These are phyloP conservation scores for Pogostemon cablin DNA, from an alignment of 257 asterid species.

Conservation along the genomic window DNA sequence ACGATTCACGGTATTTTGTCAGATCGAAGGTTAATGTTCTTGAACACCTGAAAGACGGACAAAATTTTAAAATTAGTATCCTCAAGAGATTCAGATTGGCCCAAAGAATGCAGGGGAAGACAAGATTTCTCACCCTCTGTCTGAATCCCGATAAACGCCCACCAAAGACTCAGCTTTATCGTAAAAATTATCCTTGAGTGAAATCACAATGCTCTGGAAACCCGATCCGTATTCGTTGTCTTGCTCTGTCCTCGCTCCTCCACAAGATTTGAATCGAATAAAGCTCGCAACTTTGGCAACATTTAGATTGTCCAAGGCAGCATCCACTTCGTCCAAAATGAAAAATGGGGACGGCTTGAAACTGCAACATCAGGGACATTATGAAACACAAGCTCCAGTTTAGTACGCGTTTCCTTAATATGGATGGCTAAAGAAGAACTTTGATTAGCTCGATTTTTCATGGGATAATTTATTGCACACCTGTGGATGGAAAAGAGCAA, in stretches of 20 bases:
- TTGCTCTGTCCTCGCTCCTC: conserved; percentile 55
- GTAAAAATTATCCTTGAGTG: conserved; percentile 90
- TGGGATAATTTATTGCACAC: conserved; percentile 41
- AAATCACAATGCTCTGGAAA: conserved; percentile 95
- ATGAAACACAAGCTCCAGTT: conserved; percentile 5
- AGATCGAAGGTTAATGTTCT: conserved; percentile 80
- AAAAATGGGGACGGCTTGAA: conserved; percentile 96
- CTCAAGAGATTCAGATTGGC: neutral
- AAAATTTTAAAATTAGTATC: neutral
- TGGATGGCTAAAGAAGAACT: conserved; percentile 3
- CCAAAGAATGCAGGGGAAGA: neutral
- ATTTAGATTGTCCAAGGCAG: conserved; percentile 90
- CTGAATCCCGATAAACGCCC: conserved; percentile 94
- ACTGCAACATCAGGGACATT: conserved; percentile 49
- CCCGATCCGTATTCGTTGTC: conserved; percentile 68
- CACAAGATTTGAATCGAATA: conserved; percentile 87
- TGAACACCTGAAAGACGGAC: conserved; percentile 65
- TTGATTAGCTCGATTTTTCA: neutral
- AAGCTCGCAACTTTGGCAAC: conserved; percentile 99
- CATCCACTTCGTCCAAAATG: conserved; percentile 98
- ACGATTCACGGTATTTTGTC: conserved; percentile 74
- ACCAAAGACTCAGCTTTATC: conserved; percentile 99
- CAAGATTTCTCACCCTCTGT: conserved; percentile 57
- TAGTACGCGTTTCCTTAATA: neutral
- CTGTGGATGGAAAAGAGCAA: conserved; percentile 93